phyloP scores from a whole-genome alignment of 1,284 basidiomycete species.

The Hemileccinum hortonii region DNA sequence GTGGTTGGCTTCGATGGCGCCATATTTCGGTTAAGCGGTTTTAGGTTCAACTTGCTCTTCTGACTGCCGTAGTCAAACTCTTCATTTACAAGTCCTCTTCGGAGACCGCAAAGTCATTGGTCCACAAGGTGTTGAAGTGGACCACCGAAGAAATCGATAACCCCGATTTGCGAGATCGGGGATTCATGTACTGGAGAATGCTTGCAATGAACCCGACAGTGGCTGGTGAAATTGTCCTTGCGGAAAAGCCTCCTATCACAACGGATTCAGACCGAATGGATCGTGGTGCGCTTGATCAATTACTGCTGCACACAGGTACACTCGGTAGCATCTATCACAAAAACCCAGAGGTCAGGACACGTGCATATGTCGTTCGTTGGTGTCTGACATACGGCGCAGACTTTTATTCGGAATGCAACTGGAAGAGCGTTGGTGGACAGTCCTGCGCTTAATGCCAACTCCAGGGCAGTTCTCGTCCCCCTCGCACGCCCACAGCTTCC shows the following conservation, averaged over 20 bases:
- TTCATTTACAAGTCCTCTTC: constrained; percentile 91
- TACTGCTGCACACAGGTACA: constrained; percentile 80
- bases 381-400: constrained; percentile 45
- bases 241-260: constrained; percentile 95
- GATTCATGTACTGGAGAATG: constrained; percentile 99
- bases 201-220: constrained; percentile 90
- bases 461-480: constrained; percentile 68
- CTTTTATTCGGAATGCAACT: constrained; percentile 78
- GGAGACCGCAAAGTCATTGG: constrained; percentile 84
- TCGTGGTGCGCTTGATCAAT: constrained; percentile 88
- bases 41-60: constrained; percentile 91
- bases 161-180: constrained; percentile 93
- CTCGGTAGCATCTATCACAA: constrained; percentile 86
- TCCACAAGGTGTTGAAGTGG: constrained; percentile 96
- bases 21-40: neutral
- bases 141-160: constrained; percentile 98
- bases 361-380: neutral
- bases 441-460: constrained; percentile 74
- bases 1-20: constrained; percentile 17
- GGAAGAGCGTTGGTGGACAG: constrained; percentile 74
- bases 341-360: constrained; percentile 72
- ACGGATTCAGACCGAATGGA: constrained; percentile 98
- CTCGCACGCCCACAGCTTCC: constrained; percentile 54
- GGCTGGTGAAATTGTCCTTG: constrained; percentile 89
- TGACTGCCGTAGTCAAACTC: constrained; percentile 95